Conservation (phyloP, 805 yeast genomes). For the Sugiyamaella chiloensis region DNA sequence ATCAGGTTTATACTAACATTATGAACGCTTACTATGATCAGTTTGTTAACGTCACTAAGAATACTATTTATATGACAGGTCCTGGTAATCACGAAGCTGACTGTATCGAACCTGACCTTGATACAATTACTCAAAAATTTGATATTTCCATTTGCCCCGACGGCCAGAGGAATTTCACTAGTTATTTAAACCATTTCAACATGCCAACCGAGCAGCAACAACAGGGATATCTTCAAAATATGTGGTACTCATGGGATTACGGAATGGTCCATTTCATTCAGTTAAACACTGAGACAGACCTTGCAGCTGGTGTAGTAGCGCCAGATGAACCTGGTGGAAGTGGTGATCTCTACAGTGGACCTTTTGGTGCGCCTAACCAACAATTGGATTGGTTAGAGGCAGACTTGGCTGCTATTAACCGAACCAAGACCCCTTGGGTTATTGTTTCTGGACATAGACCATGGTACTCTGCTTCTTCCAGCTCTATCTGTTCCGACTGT, state of each 20-base stretch:
- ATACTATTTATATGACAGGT: constrained; percentile 22
- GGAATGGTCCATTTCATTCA: constrained; percentile 32
- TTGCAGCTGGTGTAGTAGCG: constrained; percentile 16
- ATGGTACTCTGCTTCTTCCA: constrained; percentile 24
- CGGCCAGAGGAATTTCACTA: constrained; percentile 31
- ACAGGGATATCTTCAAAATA: constrained; percentile 5
- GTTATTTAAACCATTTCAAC: constrained; percentile 27
- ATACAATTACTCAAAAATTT: constrained; percentile 11
- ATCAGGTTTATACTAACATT: constrained; percentile 18
- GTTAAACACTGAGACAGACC: constrained; percentile 32
- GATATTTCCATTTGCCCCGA: constrained; percentile 18
- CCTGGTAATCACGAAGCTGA: constrained; percentile 28
- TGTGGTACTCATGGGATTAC: constrained; percentile 35
- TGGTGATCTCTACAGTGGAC: constrained; percentile 25
- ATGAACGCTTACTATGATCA: constrained; percentile 23
- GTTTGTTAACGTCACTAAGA: constrained; percentile 18
- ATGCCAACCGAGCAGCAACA: constrained; percentile 28
- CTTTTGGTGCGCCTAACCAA: constrained; percentile 23
- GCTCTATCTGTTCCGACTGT: constrained; percentile 5
- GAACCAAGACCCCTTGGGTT: constrained; percentile 29
- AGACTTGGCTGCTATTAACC: constrained; percentile 30
- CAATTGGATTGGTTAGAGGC: constrained; percentile 31
- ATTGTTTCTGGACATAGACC: constrained; percentile 31
- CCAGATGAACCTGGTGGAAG: constrained; percentile 23
- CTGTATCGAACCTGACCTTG: constrained; percentile 20